phyloP scores from a whole-genome alignment of 306 rosid genomes.

The Sicyos baderoa region DNA sequence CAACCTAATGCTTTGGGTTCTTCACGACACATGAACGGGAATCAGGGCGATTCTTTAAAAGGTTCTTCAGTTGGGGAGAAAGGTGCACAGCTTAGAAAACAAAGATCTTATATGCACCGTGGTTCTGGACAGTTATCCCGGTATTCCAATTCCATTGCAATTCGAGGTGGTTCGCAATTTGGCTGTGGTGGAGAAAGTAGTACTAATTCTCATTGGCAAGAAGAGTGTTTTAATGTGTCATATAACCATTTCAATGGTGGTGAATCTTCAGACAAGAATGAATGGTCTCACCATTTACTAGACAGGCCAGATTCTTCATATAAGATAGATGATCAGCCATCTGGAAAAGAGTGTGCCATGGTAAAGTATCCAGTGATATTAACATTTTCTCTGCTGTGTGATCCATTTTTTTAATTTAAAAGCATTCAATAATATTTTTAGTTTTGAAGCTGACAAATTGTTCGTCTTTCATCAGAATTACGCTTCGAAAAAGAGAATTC shows the following conservation, averaged over 20 bases:
- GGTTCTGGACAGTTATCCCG: conserved; percentile 38
- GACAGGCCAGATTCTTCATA: conserved; percentile 33
- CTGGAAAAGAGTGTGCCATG: conserved; percentile 41
- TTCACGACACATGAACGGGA: conserved; percentile 33
- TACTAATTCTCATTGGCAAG: conserved; percentile 49
- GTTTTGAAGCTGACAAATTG: background rate
- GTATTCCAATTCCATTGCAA: conserved; percentile 57
- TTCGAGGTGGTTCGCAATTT: conserved; percentile 38
- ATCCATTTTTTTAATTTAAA: background rate
- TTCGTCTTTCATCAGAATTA: conserved; percentile 30
- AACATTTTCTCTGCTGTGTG: background rate
- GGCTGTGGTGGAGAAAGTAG: conserved; percentile 34
- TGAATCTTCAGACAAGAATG: conserved; percentile 30
- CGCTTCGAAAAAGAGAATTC: conserved; percentile 36
- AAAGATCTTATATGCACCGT: conserved; percentile 31
- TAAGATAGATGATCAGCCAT: conserved; percentile 38
- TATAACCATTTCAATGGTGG: conserved; percentile 36
- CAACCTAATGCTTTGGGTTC: conserved; percentile 42
- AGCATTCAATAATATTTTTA: background rate
- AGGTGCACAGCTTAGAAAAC: conserved; percentile 36
- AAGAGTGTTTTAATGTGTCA: conserved; percentile 33
- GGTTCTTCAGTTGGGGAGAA: conserved; percentile 24
- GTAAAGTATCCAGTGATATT: conserved; percentile 29
- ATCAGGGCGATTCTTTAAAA: conserved; percentile 27
- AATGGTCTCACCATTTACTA: conserved; percentile 42